Conservation (phyloP, 192 early-diverging fungal species). For the Pilobolus umbonatus region DNA sequence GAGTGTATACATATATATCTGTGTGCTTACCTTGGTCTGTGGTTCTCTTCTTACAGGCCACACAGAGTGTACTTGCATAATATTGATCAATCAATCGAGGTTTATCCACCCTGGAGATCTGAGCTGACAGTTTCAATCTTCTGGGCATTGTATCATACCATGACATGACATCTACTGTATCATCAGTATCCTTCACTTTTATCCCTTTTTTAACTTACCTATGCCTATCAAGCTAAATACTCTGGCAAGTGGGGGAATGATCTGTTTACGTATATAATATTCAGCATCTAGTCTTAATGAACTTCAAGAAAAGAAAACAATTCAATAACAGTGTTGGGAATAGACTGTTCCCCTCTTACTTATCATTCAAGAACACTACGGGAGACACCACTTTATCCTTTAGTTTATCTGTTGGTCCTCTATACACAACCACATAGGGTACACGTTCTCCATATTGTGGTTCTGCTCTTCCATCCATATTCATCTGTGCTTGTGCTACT, state of each 20-base stretch:
- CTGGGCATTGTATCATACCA: constrained; percentile 78
- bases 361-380: constrained; percentile 53
- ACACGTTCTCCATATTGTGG: constrained; percentile 88
- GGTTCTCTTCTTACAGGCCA: constrained; percentile 52
- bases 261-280: constrained; percentile 85
- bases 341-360: no score
- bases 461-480: constrained; percentile 63
- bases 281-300: constrained; percentile 62
- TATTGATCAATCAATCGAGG: constrained; percentile 59
- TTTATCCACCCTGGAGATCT: constrained; percentile 17
- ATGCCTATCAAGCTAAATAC: constrained; percentile 77
- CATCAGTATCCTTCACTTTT: background rate
- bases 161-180: constrained; percentile 49
- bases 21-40: constrained; percentile 36
- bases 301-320: constrained; percentile 4
- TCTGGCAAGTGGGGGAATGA: constrained; percentile 73
- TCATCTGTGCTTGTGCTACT: constrained; percentile 55
- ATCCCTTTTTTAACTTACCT: constrained; percentile 15
- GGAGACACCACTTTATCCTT: constrained; percentile 72
- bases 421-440: constrained; percentile 79
- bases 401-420: constrained; percentile 59
- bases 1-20: no score
- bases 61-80: constrained; percentile 60
- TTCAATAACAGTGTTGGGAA: no score
- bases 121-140: constrained; percentile 40